phyloP scores from a whole-genome alignment of 1,284 basidiomycete species.

The Rhodotorula sp. region DNA sequence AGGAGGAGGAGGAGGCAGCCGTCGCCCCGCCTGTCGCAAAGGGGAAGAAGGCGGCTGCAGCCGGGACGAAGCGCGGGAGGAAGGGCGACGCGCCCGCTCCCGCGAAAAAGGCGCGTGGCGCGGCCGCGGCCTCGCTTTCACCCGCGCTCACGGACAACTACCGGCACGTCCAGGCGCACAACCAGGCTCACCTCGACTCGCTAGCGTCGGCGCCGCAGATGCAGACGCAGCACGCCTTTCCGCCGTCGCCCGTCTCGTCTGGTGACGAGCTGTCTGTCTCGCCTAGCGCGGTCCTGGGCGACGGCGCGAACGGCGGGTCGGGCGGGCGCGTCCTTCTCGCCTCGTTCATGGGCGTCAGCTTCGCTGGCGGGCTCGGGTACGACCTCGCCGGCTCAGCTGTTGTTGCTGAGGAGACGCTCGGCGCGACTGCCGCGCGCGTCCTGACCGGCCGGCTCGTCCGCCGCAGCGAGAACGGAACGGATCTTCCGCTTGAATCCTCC shows the following conservation, averaged over 20 bases:
- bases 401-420: conserved; percentile 12
- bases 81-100: neutral
- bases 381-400: conserved; percentile 21
- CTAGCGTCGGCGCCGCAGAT: conserved; percentile 10
- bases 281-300: conserved; percentile 9
- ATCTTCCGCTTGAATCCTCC: neutral
- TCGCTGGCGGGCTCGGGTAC: conserved; percentile 39
- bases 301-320: neutral
- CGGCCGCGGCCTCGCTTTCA: conserved; percentile 4
- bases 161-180: conserved; percentile 16
- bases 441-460: conserved; percentile 31
- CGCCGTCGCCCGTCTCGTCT: conserved; percentile 29
- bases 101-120: conserved; percentile 5
- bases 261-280: conserved; percentile 25
- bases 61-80: conserved; percentile 18
- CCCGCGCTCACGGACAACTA: conserved; percentile 22
- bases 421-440: conserved; percentile 16
- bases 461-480: conserved; percentile 1
- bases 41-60: conserved; percentile 2
- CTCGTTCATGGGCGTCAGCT: conserved; percentile 38
- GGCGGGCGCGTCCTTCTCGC: conserved; percentile 37
- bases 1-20: conserved; percentile 38
- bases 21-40: conserved; percentile 9
- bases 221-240: conserved; percentile 13
- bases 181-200: conserved; percentile 26